phyloP scores from a whole-genome alignment of 108 stramenopile species.

The Seminavis robusta region DNA sequence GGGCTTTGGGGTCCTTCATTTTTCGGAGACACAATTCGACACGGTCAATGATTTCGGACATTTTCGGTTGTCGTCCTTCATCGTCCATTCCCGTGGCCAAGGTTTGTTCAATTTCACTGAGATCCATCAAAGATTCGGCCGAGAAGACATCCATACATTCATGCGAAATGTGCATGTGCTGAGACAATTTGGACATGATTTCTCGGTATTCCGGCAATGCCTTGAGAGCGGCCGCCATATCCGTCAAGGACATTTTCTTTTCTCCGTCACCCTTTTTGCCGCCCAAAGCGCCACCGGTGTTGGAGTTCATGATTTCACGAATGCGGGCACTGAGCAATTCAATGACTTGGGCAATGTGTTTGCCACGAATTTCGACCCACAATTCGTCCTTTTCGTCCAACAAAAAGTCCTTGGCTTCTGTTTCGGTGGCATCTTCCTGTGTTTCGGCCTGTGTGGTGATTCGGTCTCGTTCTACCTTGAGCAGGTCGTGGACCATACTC shows the following conservation, averaged over 20 bases:
- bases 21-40: conserved; percentile 49
- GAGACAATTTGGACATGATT: conserved; percentile 88
- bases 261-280: conserved; percentile 30
- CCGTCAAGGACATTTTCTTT: conserved; percentile 64
- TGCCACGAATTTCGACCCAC: conserved; percentile 94
- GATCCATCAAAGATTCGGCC: conserved; percentile 60
- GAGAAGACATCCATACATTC: conserved; percentile 91
- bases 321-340: conserved; percentile 71
- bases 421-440: conserved; percentile 30
- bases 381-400: conserved; percentile 93
- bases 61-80: conserved; percentile 64
- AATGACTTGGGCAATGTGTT: conserved; percentile 95
- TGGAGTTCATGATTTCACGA: conserved; percentile 72
- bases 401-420: conserved; percentile 72
- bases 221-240: conserved; percentile 91
- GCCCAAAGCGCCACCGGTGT: conserved; percentile 37
- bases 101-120: conserved; percentile 91
- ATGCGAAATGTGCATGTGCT: conserved; percentile 93
- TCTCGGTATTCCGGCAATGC: conserved; percentile 93
- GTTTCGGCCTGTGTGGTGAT: conserved; percentile 71
- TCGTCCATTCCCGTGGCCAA: conserved; percentile 89
- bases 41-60: conserved; percentile 56
- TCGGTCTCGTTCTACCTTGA: conserved; percentile 81
- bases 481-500: conserved; percentile 95
- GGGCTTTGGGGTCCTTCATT: conserved; percentile 44